Percentiles rank a stretch among this genome's conserved stretches.
These are phyloP conservation scores for Beauveria sp. DNA, from an alignment of 2,329 filamentous ascomycete genomes.

Conservation along the genomic window DNA sequence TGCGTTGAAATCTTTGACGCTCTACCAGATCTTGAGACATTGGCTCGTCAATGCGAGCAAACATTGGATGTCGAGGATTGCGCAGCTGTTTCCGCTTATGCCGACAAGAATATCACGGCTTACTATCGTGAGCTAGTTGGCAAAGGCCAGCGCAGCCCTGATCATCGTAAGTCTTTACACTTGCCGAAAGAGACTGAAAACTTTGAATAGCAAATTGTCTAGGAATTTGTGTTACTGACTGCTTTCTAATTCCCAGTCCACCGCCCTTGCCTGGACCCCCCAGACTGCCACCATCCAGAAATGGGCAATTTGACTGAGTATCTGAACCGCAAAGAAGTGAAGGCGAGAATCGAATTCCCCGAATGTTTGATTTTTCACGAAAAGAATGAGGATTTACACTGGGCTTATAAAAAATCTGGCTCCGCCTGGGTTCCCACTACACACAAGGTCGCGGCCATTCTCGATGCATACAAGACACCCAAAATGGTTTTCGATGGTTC, in stretches of 20 bases:
- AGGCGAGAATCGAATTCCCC: conserved; percentile 17
- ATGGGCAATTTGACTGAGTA: conserved; percentile 19
- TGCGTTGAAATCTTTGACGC: conserved; percentile 26
- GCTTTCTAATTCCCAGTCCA: neutral
- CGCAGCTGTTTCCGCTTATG: neutral
- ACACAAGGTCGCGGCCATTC: conserved; percentile 11
- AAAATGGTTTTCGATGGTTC: conserved; percentile 1
- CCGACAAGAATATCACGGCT: conserved; percentile 13
- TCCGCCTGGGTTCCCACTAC: conserved; percentile 8
- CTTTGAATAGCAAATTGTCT: too few species aligned
- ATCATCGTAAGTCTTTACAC: conserved; percentile 32
- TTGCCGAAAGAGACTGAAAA: conserved; percentile 23
- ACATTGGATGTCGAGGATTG: conserved; percentile 84
- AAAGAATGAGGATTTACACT: conserved; percentile 92
- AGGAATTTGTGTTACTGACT: neutral
- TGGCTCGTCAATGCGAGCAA: conserved; percentile 61
- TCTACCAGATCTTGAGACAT: conserved; percentile 36
- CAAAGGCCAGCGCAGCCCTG: conserved; percentile 32
- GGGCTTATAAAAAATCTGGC: conserved; percentile 23
- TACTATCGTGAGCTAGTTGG: conserved; percentile 32
- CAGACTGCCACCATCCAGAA: conserved; percentile 11
- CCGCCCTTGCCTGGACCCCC: conserved; percentile 8
- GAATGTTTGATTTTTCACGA: conserved; percentile 78
- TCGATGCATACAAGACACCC: conserved; percentile 14
- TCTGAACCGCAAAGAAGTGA: conserved; percentile 17